These are phyloP conservation scores for Lotus japonicus DNA, from an alignment of 306 rosid species.

Conservation along the genomic window DNA sequence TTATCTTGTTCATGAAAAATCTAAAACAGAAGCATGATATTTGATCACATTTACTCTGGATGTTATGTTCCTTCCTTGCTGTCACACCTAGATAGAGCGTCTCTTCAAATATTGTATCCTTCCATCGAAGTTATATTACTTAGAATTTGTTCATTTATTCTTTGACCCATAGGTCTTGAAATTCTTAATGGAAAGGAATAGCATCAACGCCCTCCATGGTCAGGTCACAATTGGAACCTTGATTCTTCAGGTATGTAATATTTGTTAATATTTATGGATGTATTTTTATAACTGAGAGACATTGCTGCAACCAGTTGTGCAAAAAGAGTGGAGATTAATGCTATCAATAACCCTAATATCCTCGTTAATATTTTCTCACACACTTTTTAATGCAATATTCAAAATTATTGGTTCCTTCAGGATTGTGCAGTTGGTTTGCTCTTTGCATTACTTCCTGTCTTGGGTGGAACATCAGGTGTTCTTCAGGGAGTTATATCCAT, in stretches of 20 bases:
- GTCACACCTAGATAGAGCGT: background rate
- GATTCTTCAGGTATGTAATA: slow-evolving; percentile 64
- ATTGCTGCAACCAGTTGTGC: slow-evolving; percentile 2
- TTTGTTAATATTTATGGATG: background rate
- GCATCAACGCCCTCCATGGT: slow-evolving; percentile 77
- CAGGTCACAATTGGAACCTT: slow-evolving; percentile 92
- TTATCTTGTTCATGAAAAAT: background rate
- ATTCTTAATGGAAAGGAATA: slow-evolving; percentile 86
- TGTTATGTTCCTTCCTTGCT: background rate
- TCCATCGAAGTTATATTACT: background rate
- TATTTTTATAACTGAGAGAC: background rate
- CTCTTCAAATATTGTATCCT: slow-evolving; percentile 11
- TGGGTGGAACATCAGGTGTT: slow-evolving; percentile 92
- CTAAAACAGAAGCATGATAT: slow-evolving; percentile 3
- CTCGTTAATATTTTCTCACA: background rate
- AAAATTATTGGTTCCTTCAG: slow-evolving; percentile 35
- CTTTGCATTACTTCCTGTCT: slow-evolving; percentile 91
- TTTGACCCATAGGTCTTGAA: slow-evolving; percentile 66
- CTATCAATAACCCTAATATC: background rate
- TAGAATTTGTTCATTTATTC: slow-evolving; percentile 17
- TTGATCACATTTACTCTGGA: slow-evolving; percentile 1
- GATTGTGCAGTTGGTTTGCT: slow-evolving; percentile 98
- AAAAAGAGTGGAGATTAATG: slow-evolving; percentile 13
- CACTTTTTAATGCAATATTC: slow-evolving; percentile 12
- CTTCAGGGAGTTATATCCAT: slow-evolving; percentile 90